Evolutionary conservation across 257 asterid species (phyloP).

Genomic region (Nyctanthes arbortristis): DNA sequence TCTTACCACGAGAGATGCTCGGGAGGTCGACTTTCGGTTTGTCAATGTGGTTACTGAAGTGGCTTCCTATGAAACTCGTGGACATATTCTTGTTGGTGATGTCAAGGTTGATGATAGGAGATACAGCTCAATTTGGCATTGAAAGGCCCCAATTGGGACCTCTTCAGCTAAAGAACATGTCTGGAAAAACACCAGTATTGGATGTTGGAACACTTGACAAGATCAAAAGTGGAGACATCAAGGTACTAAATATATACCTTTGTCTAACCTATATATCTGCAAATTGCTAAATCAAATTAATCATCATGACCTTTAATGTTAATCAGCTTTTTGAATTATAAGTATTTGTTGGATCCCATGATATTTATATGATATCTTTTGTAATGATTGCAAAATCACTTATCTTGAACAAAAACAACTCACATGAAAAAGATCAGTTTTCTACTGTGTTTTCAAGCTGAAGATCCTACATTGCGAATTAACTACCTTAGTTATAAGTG

Average conservation of each 20-base stretch:
- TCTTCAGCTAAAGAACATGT: conserved; percentile 57
- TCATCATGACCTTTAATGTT: neutral
- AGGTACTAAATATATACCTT: conserved; percentile 40
- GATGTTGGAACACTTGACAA: conserved; percentile 75
- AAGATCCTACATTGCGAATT: neutral
- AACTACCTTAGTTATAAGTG: too few species aligned
- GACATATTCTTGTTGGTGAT: conserved; percentile 51
- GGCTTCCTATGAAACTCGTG: conserved; percentile 68
- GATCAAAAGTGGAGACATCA: conserved; percentile 72
- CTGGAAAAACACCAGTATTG: conserved; percentile 70
- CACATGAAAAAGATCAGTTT: too few species aligned
- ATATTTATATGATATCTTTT: conserved; percentile 7
- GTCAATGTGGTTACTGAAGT: conserved; percentile 75
- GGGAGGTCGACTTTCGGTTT: conserved; percentile 78
- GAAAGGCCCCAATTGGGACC: conserved; percentile 61
- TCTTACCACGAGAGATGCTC: conserved; percentile 76
- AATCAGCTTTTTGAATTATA: neutral
- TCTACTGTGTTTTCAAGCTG: neutral
- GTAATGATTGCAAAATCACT: neutral
- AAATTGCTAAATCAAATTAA: conserved; percentile 4
- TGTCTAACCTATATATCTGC: neutral
- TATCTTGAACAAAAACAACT: neutral
- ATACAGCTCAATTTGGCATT: conserved; percentile 58
- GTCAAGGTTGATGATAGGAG: conserved; percentile 57
- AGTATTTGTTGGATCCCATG: conserved; percentile 33